Evolutionary conservation across 1,284 basidiomycete genomes (phyloP).

Genomic region (Kwoniella shivajii): DNA sequence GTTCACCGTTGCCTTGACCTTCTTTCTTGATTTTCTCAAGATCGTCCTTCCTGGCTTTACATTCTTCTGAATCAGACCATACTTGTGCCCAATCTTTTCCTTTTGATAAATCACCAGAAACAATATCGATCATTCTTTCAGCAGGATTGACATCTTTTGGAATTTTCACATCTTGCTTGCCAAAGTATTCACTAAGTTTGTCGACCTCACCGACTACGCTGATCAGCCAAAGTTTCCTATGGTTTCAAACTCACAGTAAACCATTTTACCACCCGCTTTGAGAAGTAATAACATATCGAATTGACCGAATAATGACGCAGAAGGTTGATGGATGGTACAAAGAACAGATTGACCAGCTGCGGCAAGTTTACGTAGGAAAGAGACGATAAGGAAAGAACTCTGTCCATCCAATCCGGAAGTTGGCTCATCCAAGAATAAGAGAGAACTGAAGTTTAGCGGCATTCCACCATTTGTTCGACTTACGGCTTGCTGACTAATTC

Average conservation of each 20-base stretch:
- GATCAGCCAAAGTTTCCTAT: not conserved
- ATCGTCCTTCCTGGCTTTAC: conserved; percentile 48
- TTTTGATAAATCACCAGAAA: conserved; percentile 42
- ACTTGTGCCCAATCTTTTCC: conserved; percentile 71
- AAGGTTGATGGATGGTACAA: conserved; percentile 46
- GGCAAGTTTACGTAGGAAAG: conserved; percentile 67
- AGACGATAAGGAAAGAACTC: conserved; percentile 60
- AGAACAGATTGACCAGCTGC: conserved; percentile 65
- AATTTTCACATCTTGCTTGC: conserved; percentile 51
- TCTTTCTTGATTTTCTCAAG: conserved; percentile 52
- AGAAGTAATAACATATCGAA: conserved; percentile 58
- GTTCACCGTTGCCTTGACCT: conserved; percentile 6
- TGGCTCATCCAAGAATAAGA: conserved; percentile 59
- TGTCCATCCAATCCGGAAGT: conserved; percentile 60
- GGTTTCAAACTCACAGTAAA: conserved; percentile 47
- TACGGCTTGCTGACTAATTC: conserved; percentile 61
- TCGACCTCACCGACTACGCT: conserved; percentile 56
- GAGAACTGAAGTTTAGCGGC: conserved; percentile 9
- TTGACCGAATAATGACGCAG: conserved; percentile 43
- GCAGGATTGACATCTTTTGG: conserved; percentile 59
- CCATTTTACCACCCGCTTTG: conserved; percentile 56
- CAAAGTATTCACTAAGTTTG: conserved; percentile 58
- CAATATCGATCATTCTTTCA: conserved; percentile 54
- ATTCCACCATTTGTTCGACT: conserved; percentile 4
- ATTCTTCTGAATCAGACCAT: conserved; percentile 61